Percentiles rank a stretch among this genome's conserved stretches.
phyloP scores from a whole-genome alignment of 2,329 filamentous ascomycete species.

The Alternaria arbusti region DNA sequence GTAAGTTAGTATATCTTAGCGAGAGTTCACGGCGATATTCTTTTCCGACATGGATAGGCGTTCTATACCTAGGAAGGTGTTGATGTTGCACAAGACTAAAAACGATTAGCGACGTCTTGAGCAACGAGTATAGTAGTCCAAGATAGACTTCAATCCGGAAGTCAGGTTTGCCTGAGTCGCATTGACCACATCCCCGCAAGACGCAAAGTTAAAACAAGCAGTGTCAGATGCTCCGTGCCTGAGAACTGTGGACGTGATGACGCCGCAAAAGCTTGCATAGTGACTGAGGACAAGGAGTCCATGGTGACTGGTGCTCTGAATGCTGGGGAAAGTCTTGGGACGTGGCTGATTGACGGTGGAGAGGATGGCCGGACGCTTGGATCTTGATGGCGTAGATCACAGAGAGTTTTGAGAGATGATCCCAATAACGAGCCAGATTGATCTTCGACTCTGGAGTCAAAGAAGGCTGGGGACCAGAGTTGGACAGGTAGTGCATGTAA shows the following conservation, averaged over 20 bases:
- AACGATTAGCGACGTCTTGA: not conserved
- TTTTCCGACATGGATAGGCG: not conserved
- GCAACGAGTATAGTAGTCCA: not conserved
- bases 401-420: not conserved
- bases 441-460: not conserved
- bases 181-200: constrained; percentile 8
- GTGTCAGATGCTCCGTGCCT: constrained; percentile 9
- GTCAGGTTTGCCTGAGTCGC: constrained; percentile 2
- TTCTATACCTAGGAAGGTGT: not conserved
- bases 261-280: not conserved
- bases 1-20: not conserved
- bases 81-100: not conserved
- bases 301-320: not conserved
- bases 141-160: not conserved
- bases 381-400: not conserved
- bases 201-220: constrained; percentile 13
- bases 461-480: not conserved
- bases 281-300: not conserved
- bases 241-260: not conserved
- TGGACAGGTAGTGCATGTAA: not conserved
- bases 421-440: not conserved
- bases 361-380: not conserved
- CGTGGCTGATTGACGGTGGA: not conserved
- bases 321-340: not conserved
- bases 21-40: not conserved